Evolutionary conservation across 352 stramenopile species (phyloP), one percentile per base, ranked within the genome.

Genomic region (Pythium periplocum): DNA sequence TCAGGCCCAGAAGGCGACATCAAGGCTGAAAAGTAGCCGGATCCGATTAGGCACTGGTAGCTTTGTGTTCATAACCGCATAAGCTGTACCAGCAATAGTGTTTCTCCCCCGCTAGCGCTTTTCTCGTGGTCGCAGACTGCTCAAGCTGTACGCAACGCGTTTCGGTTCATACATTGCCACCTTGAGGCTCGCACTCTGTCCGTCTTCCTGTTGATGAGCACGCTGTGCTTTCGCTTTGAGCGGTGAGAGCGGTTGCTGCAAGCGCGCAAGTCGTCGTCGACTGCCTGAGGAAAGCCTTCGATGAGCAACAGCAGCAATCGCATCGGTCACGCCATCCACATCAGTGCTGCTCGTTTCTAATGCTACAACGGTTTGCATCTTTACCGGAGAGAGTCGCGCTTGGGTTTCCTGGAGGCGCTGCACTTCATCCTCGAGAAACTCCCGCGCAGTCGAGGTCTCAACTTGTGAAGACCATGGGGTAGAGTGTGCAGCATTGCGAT

Each of bases 341-440:
- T 45, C 40, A 34, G 64, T 51, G 34, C 45, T 34, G 49, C 41
- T 5, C 26, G 26, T 38, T 39, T 32, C 2, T 35, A 4, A 42
- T 41, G 5, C 32, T 10, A 4, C 30, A 7, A 30, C 47, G 11
- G 31, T 4, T 4, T 30, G 7, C 35, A 52, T 8, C 17, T 54
- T 45, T 4, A 38, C 33, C 3, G 53, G 46, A 1, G 55, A 59
- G 3, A 63, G 44, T 3, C 38, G 35, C 6, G 32, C 34, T 4
- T 43, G 46, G 0, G 57, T 57, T 32, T 71, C 52, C 6, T 65
- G 37, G 4, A 78, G 50, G 4, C 65, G 59, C n/a, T 50, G 36
- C 8, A 72, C 61, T 59, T 83, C 75, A 42, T 86, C 71, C 47
- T 79, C 59, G 1, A 81, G 45, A 26, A 86, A 75, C 11, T 86